phyloP scores from a whole-genome alignment of 805 yeast species.

The Lipomyces japonicus region DNA sequence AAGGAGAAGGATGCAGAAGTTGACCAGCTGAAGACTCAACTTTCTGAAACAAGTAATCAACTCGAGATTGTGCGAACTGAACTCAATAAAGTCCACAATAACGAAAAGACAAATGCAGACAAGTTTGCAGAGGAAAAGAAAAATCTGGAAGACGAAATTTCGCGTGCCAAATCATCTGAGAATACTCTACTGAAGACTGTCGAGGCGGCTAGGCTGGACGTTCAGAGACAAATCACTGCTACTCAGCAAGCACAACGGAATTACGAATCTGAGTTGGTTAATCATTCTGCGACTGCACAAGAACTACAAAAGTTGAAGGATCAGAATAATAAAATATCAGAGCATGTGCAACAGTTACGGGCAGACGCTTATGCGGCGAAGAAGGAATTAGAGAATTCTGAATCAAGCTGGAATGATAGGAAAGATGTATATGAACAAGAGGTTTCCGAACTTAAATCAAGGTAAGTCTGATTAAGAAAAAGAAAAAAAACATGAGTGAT shows the following conservation, averaged over 20 bases:
- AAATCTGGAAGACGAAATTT: conserved; percentile 30
- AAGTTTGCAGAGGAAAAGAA: conserved; percentile 33
- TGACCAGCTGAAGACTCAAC: conserved; percentile 11
- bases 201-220: conserved; percentile 37
- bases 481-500: background rate
- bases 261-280: conserved; percentile 53
- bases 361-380: conserved; percentile 37
- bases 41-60: conserved; percentile 31
- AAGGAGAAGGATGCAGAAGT: conserved; percentile 14
- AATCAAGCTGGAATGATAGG: conserved; percentile 48
- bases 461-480: conserved; percentile 32
- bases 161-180: conserved; percentile 32
- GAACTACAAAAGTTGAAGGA: conserved; percentile 42
- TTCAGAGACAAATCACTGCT: conserved; percentile 46
- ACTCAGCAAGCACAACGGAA: conserved; percentile 51
- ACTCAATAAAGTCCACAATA: conserved; percentile 25
- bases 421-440: conserved; percentile 46
- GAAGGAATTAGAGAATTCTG: conserved; percentile 38
- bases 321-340: conserved; percentile 37
- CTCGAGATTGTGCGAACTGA: conserved; percentile 29
- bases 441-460: conserved; percentile 44
- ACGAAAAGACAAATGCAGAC: conserved; percentile 27
- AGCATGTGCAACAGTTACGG: conserved; percentile 32
- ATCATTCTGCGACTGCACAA: conserved; percentile 51
- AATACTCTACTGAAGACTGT: conserved; percentile 36